Evolutionary conservation across 352 stramenopile genomes (phyloP), one percentile per base, ranked within the genome.

Genomic region (Pythium plurisporium): DNA sequence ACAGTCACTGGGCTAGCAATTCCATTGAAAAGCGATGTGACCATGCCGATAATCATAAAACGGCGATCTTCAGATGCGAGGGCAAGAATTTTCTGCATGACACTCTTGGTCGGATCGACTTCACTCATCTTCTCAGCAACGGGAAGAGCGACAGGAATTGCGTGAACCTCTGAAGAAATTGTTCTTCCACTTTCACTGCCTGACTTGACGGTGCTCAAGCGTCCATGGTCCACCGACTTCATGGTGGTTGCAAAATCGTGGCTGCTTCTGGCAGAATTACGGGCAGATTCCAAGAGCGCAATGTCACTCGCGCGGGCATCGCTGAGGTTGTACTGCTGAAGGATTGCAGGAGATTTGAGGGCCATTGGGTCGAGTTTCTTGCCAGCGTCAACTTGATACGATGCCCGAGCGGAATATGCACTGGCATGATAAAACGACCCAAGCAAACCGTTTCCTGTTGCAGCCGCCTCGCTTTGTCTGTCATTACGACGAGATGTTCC

Each of bases 391-490:
- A 22, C n/a, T 55, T 22, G 22, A 30, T 34, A 23, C 22, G 43
- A 33, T 38, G 23, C 25, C 11, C 27, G 15, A 37, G 20, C 25
- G 15, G 47, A 15, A 15, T 45, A 44, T 2, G 27, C 47, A 1
- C 34, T 47, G 6, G 48, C 48, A n/a, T 36, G 36, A 25, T 47
- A 56, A 25, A 56, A 56, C 36, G 34, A 41, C 4, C 48, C 48
- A 5, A 56, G 15, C 7, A 56, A 9, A 4, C 34, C 36, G 19
- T 34, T 33, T 10, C 34, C 48, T 1, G 48, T 22, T 12, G 27
- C 34, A 90, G 43, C 92, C 71, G 64, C 89, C 91, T 45, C 94
- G 3, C 44, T 26, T 5, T 9, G 27, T 23, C 12, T 72, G 2
- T 82, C 17, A 27, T 22, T 17, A 9, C 22, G 23, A 17, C 30